Evolutionary conservation across 768 basidiomycete genomes (phyloP).

Genomic region (Glaciozyma antarctica): DNA sequence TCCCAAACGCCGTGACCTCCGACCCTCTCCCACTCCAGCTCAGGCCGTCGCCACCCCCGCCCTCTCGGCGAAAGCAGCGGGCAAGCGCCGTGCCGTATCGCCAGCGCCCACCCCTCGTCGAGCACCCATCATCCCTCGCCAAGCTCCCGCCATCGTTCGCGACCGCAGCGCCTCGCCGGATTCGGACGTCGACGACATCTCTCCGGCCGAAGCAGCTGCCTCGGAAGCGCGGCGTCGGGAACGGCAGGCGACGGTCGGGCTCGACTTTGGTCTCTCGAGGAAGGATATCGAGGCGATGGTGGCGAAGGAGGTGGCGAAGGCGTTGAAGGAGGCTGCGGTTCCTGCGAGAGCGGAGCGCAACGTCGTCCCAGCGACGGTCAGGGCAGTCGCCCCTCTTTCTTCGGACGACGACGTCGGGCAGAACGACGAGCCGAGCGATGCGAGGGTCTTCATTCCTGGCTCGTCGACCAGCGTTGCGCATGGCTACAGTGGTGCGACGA

Average conservation of each 20-base stretch:
- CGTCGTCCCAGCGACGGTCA: neutral
- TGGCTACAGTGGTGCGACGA: slow-evolving; percentile 21
- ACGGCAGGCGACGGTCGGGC: slow-evolving; percentile 1
- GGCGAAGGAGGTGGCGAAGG: slow-evolving; percentile 1
- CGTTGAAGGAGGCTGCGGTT: neutral
- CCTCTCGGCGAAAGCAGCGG: neutral
- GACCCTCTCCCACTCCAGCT: neutral
- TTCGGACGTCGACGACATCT: neutral
- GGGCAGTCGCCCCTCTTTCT: neutral
- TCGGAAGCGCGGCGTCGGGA: neutral
- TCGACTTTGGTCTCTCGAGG: neutral
- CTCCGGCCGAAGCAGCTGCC: neutral
- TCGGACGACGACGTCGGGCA: neutral
- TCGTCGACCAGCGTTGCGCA: slow-evolving; percentile 1
- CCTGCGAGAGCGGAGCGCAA: slow-evolving; percentile 5
- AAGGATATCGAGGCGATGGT: neutral
- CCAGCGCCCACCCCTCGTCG: neutral
- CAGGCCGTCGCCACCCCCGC: neutral
- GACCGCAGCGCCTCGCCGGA: neutral
- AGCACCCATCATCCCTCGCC: neutral
- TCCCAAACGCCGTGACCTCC: neutral
- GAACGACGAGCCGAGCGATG: neutral
- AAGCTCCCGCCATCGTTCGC: neutral
- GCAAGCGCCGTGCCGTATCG: neutral
- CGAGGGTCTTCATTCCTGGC: neutral